Conservation (phyloP, 2,329 filamentous ascomycete genomes). For the Ophiostoma piceae region DNA sequence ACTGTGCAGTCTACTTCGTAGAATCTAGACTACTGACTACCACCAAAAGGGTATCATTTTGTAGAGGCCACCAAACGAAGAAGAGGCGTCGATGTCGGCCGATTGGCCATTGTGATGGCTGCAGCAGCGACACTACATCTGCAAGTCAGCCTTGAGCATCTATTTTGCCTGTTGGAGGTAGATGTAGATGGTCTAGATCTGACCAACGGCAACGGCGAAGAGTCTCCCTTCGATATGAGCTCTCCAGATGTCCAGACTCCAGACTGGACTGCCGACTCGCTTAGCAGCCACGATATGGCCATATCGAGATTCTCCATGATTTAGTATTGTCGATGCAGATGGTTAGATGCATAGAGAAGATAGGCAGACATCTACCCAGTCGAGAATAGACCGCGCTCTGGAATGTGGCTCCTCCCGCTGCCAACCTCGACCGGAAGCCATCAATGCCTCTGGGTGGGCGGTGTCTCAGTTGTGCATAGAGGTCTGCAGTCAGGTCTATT, state of each 20-base stretch:
- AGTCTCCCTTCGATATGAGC: too few species aligned
- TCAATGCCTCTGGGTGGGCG: background rate
- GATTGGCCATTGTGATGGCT: background rate
- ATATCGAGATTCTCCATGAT: background rate
- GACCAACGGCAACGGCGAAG: too few species aligned
- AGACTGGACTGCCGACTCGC: background rate
- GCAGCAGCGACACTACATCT: background rate
- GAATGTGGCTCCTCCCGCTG: background rate
- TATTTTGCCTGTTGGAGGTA: background rate
- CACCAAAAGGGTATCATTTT: background rate
- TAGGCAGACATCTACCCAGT: background rate
- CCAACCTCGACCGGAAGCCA: background rate
- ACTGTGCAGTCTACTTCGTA: background rate
- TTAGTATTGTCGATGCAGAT: background rate
- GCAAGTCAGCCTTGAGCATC: background rate
- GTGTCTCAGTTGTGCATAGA: background rate
- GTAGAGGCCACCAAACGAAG: background rate
- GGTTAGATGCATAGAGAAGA: background rate
- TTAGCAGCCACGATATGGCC: background rate
- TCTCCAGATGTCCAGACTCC: too few species aligned
- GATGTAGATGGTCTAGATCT: too few species aligned
- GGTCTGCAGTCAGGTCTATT: too few species aligned
- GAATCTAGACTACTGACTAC: too few species aligned
- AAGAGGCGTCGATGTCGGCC: background rate
- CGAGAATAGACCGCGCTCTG: conserved; percentile 2